Evolutionary conservation across 140 eudicot genomes (phyloP).

Genomic region (Flaveria floridana): DNA sequence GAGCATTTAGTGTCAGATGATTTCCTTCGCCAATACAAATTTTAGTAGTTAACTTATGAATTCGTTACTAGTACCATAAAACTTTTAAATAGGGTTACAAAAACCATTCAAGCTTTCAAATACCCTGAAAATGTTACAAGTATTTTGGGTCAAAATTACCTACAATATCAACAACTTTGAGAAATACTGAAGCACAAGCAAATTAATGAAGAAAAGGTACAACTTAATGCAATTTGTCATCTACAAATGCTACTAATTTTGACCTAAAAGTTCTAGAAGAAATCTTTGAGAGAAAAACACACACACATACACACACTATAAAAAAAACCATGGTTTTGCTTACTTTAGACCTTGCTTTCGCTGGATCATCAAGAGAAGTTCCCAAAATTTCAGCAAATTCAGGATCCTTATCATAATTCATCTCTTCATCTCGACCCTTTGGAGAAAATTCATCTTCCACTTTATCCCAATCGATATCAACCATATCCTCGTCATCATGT

Average conservation of each 20-base stretch:
- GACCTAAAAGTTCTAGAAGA: not conserved
- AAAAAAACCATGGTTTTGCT: slow-evolving; percentile 26
- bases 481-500: slow-evolving; percentile 39
- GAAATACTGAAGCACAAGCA: too few relatives aligned
- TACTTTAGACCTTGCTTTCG: slow-evolving; percentile 75
- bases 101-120: not conserved
- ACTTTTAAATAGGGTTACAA: not conserved
- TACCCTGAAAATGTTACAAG: too few relatives aligned
- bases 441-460: slow-evolving; percentile 53
- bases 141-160: too few relatives aligned
- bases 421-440: slow-evolving; percentile 44
- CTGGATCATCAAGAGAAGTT: slow-evolving; percentile 75
- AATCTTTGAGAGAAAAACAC: not conserved
- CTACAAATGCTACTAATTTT: not conserved
- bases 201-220: too few relatives aligned
- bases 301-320: not conserved
- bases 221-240: not conserved
- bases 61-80: not conserved
- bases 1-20: not conserved
- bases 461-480: slow-evolving; percentile 42
- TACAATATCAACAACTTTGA: too few relatives aligned
- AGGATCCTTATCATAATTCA: slow-evolving; percentile 84
- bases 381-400: slow-evolving; percentile 90
- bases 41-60: too few relatives aligned
- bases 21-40: not conserved